Conservation (phyloP, 2,329 filamentous ascomycete species). For the Trichophyton simii region DNA sequence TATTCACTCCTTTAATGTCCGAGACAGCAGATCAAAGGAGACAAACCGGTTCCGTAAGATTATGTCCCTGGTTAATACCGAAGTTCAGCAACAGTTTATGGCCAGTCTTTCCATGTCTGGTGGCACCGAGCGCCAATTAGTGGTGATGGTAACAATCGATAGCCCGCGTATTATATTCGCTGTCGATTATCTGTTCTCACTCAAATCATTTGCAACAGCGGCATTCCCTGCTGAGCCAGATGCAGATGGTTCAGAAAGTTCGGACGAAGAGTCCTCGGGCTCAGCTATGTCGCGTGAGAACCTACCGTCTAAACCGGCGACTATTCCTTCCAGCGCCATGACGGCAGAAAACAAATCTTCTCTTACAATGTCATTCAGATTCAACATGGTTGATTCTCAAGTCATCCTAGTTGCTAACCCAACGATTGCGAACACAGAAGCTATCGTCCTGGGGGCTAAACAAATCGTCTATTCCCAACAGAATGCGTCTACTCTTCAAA, state of each 20-base stretch:
- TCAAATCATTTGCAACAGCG: slow-evolving; percentile 68
- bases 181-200: slow-evolving; percentile 83
- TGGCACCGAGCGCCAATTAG: slow-evolving; percentile 65
- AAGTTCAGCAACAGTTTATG: slow-evolving; percentile 93
- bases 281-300: slow-evolving; percentile 2
- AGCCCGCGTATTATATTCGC: slow-evolving; percentile 92
- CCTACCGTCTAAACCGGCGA: not conserved
- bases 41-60: slow-evolving; percentile 96
- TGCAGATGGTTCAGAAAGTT: slow-evolving; percentile 20
- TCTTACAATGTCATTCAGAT: slow-evolving; percentile 72
- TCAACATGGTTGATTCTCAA: slow-evolving; percentile 92
- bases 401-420: slow-evolving; percentile 95
- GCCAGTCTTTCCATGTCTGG: slow-evolving; percentile 88
- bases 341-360: slow-evolving; percentile 3
- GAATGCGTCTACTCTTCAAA: slow-evolving; percentile 82
- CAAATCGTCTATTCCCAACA: slow-evolving; percentile 88
- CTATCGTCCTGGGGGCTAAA: slow-evolving; percentile 87
- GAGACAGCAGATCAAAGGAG: slow-evolving; percentile 77
- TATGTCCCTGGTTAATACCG: slow-evolving; percentile 92
- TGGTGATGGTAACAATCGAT: slow-evolving; percentile 85
- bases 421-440: slow-evolving; percentile 76
- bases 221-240: slow-evolving; percentile 49
- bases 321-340: not conserved
- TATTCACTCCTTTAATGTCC: slow-evolving; percentile 87
- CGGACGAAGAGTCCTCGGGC: slow-evolving; percentile 27